Evolutionary conservation across 129 eudicot genomes (phyloP).

Genomic region (Tanacetum coccineum): DNA sequence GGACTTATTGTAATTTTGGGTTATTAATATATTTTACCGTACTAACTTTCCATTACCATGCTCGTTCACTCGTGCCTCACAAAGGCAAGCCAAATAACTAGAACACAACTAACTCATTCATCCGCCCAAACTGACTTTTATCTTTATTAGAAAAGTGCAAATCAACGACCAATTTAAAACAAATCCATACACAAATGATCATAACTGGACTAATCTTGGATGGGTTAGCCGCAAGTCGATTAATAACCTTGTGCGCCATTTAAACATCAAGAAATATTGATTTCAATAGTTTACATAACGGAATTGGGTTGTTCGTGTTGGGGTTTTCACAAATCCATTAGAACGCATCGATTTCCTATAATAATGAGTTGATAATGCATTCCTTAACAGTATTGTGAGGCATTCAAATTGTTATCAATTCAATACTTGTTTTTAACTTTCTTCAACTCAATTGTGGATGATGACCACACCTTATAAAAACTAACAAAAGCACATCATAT

Average conservation of each 20-base stretch:
- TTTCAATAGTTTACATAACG: constrained; percentile 29
- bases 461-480: too few species aligned
- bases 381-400: too few species aligned
- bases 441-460: too few species aligned
- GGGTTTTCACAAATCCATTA: too few species aligned
- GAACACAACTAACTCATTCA: constrained; percentile 52
- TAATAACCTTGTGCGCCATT: constrained; percentile 60
- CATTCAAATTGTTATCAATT: too few species aligned
- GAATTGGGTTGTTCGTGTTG: constrained; percentile 33
- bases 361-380: too few species aligned
- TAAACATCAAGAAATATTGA: constrained; percentile 39
- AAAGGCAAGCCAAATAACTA: constrained; percentile 46
- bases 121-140: constrained; percentile 56
- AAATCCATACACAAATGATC: constrained; percentile 59
- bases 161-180: too few species aligned
- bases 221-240: constrained; percentile 61
- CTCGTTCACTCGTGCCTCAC: constrained; percentile 35
- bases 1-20: too few species aligned
- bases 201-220: constrained; percentile 48
- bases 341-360: too few species aligned
- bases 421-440: too few species aligned
- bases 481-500: too few species aligned
- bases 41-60: constrained; percentile 16
- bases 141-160: constrained; percentile 51
- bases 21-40: too few species aligned